Evolutionary conservation across 2,329 filamentous ascomycete species (phyloP).

Genomic region (Raffaelea albimanens): DNA sequence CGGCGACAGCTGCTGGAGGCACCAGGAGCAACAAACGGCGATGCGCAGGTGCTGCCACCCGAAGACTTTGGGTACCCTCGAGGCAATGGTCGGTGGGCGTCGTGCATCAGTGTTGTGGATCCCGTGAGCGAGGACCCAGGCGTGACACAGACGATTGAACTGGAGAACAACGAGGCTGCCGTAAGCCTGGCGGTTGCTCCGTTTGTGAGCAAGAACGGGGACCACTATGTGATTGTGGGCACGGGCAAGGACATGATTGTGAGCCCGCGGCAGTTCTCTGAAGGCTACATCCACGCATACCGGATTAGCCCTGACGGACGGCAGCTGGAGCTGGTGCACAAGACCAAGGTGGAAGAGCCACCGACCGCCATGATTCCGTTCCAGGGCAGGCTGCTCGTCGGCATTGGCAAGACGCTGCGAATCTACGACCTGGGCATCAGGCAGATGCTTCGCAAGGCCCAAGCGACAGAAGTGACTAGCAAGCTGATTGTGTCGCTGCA

Average conservation of each 20-base stretch:
- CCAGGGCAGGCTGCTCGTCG: conserved; percentile 81
- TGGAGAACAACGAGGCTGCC: conserved; percentile 85
- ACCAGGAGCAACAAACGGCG: conserved; percentile 60
- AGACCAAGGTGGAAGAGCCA: conserved; percentile 84
- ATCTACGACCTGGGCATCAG: conserved; percentile 91
- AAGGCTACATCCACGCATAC: conserved; percentile 87
- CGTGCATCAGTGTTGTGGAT: conserved; percentile 87
- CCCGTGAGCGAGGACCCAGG: conserved; percentile 60
- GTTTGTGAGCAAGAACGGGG: conserved; percentile 81
- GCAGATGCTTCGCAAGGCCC: conserved; percentile 84
- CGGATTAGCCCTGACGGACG: conserved; percentile 80
- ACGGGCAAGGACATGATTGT: conserved; percentile 85
- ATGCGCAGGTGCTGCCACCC: conserved; percentile 60
- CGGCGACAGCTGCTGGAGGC: conserved; percentile 66
- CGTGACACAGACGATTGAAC: conserved; percentile 68
- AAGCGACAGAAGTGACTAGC: conserved; percentile 61
- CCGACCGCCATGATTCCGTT: conserved; percentile 87
- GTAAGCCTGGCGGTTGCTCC: conserved; percentile 76
- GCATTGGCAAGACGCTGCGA: conserved; percentile 70
- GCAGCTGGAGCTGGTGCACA: conserved; percentile 88
- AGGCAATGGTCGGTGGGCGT: conserved; percentile 82
- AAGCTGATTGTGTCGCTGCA: conserved; percentile 83
- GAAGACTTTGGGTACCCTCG: conserved; percentile 85
- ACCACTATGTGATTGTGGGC: conserved; percentile 76
- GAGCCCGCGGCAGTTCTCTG: conserved; percentile 63